Conservation (phyloP, 2,329 filamentous ascomycete genomes). For the Blumeria graminis region DNA sequence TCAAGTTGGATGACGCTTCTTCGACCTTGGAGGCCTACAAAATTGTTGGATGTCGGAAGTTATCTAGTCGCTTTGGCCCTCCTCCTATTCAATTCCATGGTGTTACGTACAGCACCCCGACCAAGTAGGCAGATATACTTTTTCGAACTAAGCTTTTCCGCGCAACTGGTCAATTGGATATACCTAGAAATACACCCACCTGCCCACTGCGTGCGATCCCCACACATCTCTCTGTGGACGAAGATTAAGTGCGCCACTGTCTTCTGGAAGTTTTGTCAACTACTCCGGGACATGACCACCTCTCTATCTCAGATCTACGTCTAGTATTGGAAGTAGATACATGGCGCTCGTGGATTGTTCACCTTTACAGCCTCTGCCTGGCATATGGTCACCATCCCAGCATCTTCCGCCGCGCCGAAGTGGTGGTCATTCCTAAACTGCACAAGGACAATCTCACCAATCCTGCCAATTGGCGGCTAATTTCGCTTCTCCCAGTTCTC, state of each 20-base stretch:
- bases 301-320: neutral
- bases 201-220: neutral
- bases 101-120: no score
- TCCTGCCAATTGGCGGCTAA: neutral
- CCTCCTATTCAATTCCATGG: no score
- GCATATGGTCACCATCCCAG: neutral
- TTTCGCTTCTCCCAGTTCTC: neutral
- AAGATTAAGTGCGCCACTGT: neutral
- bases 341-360: neutral
- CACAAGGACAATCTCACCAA: neutral
- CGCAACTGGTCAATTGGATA: neutral
- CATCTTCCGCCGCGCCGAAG: neutral
- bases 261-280: no score
- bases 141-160: no score
- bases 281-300: no score
- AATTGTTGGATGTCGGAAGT: no score
- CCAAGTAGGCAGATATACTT: no score
- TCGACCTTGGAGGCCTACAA: neutral
- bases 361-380: neutral
- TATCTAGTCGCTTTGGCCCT: no score
- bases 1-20: neutral
- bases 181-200: neutral
- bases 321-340: neutral
- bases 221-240: neutral
- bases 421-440: neutral